Evolutionary conservation across 352 stramenopile species (phyloP).

Genomic region (Peronospora tabacina): DNA sequence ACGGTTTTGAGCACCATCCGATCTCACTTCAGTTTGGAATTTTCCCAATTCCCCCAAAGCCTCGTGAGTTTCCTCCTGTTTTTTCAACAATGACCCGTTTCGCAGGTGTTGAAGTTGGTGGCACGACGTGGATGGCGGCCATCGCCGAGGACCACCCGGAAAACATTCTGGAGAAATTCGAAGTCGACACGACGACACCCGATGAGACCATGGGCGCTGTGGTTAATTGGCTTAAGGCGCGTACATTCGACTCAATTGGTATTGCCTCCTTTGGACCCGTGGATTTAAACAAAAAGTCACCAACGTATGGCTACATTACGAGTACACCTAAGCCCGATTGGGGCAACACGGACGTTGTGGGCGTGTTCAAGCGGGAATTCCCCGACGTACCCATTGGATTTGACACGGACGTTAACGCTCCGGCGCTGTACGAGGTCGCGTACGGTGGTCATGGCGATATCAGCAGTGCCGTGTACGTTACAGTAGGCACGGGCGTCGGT

Average conservation of each 20-base stretch:
- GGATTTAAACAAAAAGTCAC: conserved; percentile 70
- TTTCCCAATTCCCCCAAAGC: conserved; percentile 13
- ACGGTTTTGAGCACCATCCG: too few relatives aligned
- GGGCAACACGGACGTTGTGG: conserved; percentile 75
- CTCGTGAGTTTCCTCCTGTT: too few relatives aligned
- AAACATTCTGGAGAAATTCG: conserved; percentile 82
- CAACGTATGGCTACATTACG: conserved; percentile 92
- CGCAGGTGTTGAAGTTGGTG: conserved; percentile 88
- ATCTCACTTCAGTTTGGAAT: conserved; percentile 6
- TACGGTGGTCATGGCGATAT: conserved; percentile 73
- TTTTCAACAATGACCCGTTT: conserved; percentile 25
- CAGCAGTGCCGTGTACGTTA: conserved; percentile 90
- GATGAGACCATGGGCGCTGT: conserved; percentile 74
- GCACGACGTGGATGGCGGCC: conserved; percentile 91
- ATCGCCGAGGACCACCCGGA: conserved; percentile 83
- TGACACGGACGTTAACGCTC: conserved; percentile 97
- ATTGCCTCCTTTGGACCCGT: conserved; percentile 94
- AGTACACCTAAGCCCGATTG: conserved; percentile 92
- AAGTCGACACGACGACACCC: conserved; percentile 84
- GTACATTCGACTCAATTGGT: conserved; percentile 76
- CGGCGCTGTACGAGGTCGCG: conserved; percentile 90
- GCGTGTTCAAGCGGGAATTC: conserved; percentile 68
- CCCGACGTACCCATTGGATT: conserved; percentile 78
- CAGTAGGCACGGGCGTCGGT: conserved; percentile 92
- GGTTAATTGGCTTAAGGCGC: conserved; percentile 75